A percentile compares a stretch with the other conserved stretches of the same genome.
Evolutionary conservation across 176 grass and related monocot genomes (phyloP).

Genomic region (Puccinellia tenuiflora): DNA sequence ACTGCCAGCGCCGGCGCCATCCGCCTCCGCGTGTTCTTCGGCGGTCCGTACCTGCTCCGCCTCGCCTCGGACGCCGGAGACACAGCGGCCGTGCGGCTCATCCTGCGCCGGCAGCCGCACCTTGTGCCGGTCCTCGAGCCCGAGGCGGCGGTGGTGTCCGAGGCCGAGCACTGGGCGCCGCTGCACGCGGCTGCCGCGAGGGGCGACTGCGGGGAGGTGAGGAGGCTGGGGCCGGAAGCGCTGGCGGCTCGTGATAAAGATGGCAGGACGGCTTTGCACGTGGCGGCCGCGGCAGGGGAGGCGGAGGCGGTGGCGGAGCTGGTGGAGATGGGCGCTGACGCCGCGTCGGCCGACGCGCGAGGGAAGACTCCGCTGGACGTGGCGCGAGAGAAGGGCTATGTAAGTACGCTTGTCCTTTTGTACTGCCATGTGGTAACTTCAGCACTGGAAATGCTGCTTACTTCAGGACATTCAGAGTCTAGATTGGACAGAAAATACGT

Average conservation of each 20-base stretch:
- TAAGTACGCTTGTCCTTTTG: conserved; percentile 35
- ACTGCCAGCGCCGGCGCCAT: not conserved
- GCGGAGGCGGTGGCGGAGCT: conserved; percentile 47
- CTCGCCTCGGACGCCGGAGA: conserved; percentile 45
- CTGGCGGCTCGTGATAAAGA: conserved; percentile 44
- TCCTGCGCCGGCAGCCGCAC: conserved; percentile 69
- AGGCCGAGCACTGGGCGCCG: conserved; percentile 41
- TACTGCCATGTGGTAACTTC: not conserved
- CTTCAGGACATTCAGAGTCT: not conserved
- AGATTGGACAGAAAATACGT: not conserved
- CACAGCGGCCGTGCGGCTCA: conserved; percentile 47
- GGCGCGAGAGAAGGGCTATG: conserved; percentile 74
- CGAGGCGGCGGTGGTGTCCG: not conserved
- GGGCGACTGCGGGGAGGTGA: conserved; percentile 51
- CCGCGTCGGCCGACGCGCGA: conserved; percentile 28
- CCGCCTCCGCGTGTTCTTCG: conserved; percentile 70
- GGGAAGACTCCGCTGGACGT: conserved; percentile 56
- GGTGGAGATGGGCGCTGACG: conserved; percentile 69
- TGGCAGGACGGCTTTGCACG: conserved; percentile 56
- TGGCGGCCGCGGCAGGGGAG: conserved; percentile 48
- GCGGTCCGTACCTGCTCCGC: conserved; percentile 62
- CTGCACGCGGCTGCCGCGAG: conserved; percentile 53
- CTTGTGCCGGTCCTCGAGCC: conserved; percentile 52
- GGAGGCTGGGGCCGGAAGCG: conserved; percentile 41
- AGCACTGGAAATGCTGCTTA: not conserved